Conservation (phyloP, 371 early-diverging fungal genomes). For the Syncephalastrum racemosum region DNA sequence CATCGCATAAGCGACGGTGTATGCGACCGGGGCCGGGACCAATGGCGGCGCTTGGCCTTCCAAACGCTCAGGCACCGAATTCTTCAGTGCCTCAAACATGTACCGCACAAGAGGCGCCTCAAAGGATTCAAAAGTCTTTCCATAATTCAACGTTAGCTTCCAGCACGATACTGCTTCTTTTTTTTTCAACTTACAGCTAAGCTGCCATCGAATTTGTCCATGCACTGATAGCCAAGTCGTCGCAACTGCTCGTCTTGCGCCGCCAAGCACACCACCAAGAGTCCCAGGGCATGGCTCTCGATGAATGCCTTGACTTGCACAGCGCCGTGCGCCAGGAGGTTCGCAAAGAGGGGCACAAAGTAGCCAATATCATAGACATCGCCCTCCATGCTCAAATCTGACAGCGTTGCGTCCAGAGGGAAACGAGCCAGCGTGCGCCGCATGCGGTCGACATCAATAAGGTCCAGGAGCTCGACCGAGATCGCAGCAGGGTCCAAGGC, state of each 20-base stretch:
- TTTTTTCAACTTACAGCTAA: conserved; percentile 43
- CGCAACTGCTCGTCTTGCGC: conserved; percentile 56
- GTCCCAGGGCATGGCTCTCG: conserved; percentile 72
- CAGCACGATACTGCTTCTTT: background rate
- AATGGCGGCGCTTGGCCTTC: conserved; percentile 44
- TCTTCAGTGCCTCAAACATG: conserved; percentile 64
- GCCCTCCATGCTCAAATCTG: background rate
- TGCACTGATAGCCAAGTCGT: conserved; percentile 60
- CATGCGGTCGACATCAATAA: conserved; percentile 69
- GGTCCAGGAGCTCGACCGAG: conserved; percentile 57
- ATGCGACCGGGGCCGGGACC: conserved; percentile 65
- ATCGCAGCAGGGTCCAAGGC: conserved; percentile 33
- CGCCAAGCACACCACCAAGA: conserved; percentile 64
- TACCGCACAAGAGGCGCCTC: conserved; percentile 68
- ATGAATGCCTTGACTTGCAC: conserved; percentile 63
- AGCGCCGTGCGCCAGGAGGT: conserved; percentile 52
- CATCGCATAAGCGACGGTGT: conserved; percentile 69
- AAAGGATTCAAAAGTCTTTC: conserved; percentile 46
- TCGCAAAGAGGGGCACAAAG: conserved; percentile 71
- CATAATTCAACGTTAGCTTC: background rate
- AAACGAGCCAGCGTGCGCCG: conserved; percentile 61
- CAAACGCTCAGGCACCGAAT: conserved; percentile 61
- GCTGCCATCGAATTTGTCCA: conserved; percentile 65
- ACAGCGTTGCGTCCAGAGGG: conserved; percentile 37
- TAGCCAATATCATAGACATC: conserved; percentile 68